Base-by-base conservation (phyloP, 1,139 yeast genomes). In the Hemisphaericaspora xylofermentans region DNA sequence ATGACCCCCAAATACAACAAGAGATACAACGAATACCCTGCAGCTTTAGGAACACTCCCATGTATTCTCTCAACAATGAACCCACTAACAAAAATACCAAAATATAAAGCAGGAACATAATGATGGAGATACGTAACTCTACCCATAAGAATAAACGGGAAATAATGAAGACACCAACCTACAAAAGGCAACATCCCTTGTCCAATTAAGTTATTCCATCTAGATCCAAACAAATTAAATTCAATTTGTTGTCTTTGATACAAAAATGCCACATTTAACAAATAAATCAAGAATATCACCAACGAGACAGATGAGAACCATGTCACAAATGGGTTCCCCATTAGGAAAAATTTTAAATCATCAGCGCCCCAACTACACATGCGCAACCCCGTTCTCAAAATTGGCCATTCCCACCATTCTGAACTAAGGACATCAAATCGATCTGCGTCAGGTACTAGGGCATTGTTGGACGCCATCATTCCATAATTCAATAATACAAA, bases 121-220 rank as follows among this genome's bases (percentile, higher is more conserved):
- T 93, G 99, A 63, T 93, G 99, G 36, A 93, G 91, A 60, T 93
- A 93, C 4, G 96, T 89, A 49, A 93, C 98, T 73, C 99, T 86
- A 17, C 95, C 88, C 98, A 93, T 93, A 49, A 89, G 71, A 38
- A 86, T 78, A 62, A 93, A 93, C 28, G 99, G 98, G 53, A 83
- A 62, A 65, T 74, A 93, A 66, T 93, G 98, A 60, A 93, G 73
- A 50, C 88, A 80, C 98, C 98, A 93, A 26, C 96, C 98, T 37
- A 89, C 64, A 68, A 89, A 80, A 41, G 98, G 77, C 84, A 64
- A 43, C 6, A 67, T 39, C 1, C 69, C 73, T 29, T 57, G 63
- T 42, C 54, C 50, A 15, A 67, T 38, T 30, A 58, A 52, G 4
- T 38, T 28, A 41, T 66, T 57, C 62, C 65, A 61, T n/a, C 49